Evolutionary conservation across 805 yeast genomes (phyloP).

Genomic region (Yarrowia sp.): DNA sequence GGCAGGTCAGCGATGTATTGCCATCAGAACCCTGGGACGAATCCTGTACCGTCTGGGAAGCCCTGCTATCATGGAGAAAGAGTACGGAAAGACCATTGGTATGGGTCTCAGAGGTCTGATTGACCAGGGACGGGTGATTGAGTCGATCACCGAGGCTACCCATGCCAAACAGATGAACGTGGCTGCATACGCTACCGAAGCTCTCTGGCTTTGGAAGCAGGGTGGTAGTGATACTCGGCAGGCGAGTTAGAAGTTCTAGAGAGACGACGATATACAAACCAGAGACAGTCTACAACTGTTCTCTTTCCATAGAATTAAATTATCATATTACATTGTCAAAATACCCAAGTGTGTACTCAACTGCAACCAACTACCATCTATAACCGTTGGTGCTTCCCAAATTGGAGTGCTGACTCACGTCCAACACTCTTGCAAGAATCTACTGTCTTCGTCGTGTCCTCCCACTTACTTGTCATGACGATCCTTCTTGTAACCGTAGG

Average conservation of each 20-base stretch:
- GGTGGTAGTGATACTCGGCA: conserved; percentile 43
- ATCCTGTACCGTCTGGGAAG: conserved; percentile 79
- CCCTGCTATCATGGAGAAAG: conserved; percentile 44
- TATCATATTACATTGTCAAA: not conserved
- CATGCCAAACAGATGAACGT: conserved; percentile 82
- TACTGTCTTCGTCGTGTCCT: not conserved
- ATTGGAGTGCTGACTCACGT: no score
- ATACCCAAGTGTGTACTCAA: no score
- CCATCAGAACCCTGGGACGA: conserved; percentile 87
- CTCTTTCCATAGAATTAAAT: not conserved
- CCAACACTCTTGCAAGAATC: no score
- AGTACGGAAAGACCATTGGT: conserved; percentile 58
- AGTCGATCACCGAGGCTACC: conserved; percentile 66
- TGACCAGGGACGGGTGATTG: conserved; percentile 66
- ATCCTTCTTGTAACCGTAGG: conserved; percentile 61
- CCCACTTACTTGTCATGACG: conserved; percentile 11
- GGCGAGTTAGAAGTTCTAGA: conserved; percentile 1
- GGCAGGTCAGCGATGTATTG: conserved; percentile 84
- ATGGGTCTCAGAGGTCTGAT: conserved; percentile 73
- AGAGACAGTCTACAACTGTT: no score
- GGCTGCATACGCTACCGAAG: conserved; percentile 83
- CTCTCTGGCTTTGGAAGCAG: conserved; percentile 84
- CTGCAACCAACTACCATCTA: conserved; percentile 17
- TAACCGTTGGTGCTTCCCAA: conserved; percentile 15
- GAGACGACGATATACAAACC: no score